Percentiles rank a stretch among this genome's conserved stretches.
phyloP scores from a whole-genome alignment of 176 grass and related monocot genomes.

The Luzula sylvatica region DNA sequence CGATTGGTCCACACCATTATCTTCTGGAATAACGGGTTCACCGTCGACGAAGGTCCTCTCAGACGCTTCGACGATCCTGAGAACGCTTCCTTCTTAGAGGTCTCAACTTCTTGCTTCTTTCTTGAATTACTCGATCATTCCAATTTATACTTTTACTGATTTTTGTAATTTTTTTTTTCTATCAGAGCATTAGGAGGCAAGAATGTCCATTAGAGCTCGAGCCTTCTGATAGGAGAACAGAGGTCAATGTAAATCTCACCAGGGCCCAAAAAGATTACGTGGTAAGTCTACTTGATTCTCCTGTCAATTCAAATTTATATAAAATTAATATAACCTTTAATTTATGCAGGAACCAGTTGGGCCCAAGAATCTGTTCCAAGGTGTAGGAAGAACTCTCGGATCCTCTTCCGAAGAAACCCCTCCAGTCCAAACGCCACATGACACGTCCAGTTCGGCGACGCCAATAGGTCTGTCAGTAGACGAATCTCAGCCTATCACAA shows the following conservation, averaged over 20 bases:
- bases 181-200: slow-evolving; percentile 67
- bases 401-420: slow-evolving; percentile 24
- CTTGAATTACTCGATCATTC: slow-evolving; percentile 2
- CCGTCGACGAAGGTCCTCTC: slow-evolving; percentile 78
- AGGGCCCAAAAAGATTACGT: slow-evolving; percentile 45
- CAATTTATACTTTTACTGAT: not conserved
- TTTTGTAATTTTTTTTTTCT: not conserved
- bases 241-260: slow-evolving; percentile 68
- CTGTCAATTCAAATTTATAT: too few species aligned
- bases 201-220: slow-evolving; percentile 71
- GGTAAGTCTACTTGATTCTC: slow-evolving; percentile 19
- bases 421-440: slow-evolving; percentile 14
- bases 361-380: slow-evolving; percentile 46
- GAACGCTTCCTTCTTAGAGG: slow-evolving; percentile 79
- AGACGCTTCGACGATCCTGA: slow-evolving; percentile 65
- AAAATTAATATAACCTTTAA: too few species aligned
- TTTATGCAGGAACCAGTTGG: slow-evolving; percentile 46
- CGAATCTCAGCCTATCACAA: slow-evolving; percentile 50
- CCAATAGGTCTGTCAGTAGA: slow-evolving; percentile 29
- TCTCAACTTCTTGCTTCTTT: slow-evolving; percentile 20
- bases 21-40: slow-evolving; percentile 89
- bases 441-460: slow-evolving; percentile 21
- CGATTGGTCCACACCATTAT: slow-evolving; percentile 48
- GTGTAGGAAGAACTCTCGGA: slow-evolving; percentile 80
- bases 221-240: slow-evolving; percentile 54